Conservation (phyloP, 768 basidiomycete genomes). For the Pholiota conissans region DNA sequence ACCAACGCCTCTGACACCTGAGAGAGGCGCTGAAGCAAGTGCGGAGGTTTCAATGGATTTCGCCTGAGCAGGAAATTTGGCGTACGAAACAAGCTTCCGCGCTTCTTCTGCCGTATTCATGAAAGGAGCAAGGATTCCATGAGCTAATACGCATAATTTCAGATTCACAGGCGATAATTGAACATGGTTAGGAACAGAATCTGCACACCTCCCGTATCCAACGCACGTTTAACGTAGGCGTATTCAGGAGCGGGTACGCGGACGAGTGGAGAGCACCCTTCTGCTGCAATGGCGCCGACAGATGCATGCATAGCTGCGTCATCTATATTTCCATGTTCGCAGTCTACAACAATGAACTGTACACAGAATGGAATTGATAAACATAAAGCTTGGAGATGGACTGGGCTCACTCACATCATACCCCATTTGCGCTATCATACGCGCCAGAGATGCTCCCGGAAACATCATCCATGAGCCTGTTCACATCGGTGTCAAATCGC, state of each 20-base stretch:
- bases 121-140: slow-evolving; percentile 18
- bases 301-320: slow-evolving; percentile 20
- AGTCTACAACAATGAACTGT: slow-evolving; percentile 20
- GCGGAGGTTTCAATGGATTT: neutral
- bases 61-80: slow-evolving; percentile 16
- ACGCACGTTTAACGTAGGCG: slow-evolving; percentile 16
- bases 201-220: slow-evolving; percentile 16
- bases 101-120: slow-evolving; percentile 17
- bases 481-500: neutral
- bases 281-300: slow-evolving; percentile 19
- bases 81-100: slow-evolving; percentile 13
- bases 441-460: slow-evolving; percentile 17
- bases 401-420: slow-evolving; percentile 15
- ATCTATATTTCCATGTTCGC: slow-evolving; percentile 22
- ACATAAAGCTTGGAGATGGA: neutral
- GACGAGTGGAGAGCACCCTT: slow-evolving; percentile 19
- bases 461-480: slow-evolving; percentile 24
- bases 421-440: slow-evolving; percentile 20
- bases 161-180: neutral
- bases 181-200: neutral
- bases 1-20: slow-evolving; percentile 19
- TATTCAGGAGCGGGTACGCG: slow-evolving; percentile 17
- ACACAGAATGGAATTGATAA: neutral
- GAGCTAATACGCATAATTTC: slow-evolving; percentile 7
- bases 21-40: slow-evolving; percentile 1